Base-by-base conservation (phyloP, 2,329 filamentous ascomycete species). In the Pseudocercospora ulei region DNA sequence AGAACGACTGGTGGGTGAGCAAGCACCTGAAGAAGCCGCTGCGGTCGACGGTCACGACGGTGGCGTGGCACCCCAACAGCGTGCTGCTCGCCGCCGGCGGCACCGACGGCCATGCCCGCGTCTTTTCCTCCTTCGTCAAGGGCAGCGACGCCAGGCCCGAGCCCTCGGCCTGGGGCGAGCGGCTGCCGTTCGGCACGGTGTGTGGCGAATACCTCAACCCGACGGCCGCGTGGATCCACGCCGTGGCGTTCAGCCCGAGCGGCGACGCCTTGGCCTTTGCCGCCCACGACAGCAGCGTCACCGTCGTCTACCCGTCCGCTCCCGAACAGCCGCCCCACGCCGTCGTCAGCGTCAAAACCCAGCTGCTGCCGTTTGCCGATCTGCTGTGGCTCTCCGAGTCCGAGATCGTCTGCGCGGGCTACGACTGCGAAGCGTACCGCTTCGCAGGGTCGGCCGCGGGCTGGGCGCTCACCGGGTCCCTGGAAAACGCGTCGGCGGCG, bases 1-100 rank as follows among this genome's bases (percentile, higher is more conserved):
- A 98, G 65, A 95, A 98, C 65, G 87, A 98, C 69, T 98, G 90
- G 90, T 98, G 90, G 90, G 88, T 98, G 26, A 95, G 87, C 23
- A 98, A 98, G 72, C 90, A 98, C 66, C 68, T 98, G 59, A 96
- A 96, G 76, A 98, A 96, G 74, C 90, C 90, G 12, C 93, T 98
- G 56, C 82, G 88, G 52, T 94, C 86, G 62, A 98, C 90, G 41
- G 88, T 98, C 56, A 96, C 90, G 39, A 86, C 82, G 9, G 77
- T 98, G 28, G 80, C 81, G 41, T 98, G 90, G 90, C 90, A 98
- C 64, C 90, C 90, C 22, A 98, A 98, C 71, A 92, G 83, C 6
- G 90, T 98, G 9, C 75, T 98, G 19, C 72, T 98, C 14, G 90
- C 88, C 9, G 86, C 90, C 27, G 90, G 90, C 23, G 93, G 85